phyloP scores from a whole-genome alignment of 257 asterid species.

The Capsicum chinense region DNA sequence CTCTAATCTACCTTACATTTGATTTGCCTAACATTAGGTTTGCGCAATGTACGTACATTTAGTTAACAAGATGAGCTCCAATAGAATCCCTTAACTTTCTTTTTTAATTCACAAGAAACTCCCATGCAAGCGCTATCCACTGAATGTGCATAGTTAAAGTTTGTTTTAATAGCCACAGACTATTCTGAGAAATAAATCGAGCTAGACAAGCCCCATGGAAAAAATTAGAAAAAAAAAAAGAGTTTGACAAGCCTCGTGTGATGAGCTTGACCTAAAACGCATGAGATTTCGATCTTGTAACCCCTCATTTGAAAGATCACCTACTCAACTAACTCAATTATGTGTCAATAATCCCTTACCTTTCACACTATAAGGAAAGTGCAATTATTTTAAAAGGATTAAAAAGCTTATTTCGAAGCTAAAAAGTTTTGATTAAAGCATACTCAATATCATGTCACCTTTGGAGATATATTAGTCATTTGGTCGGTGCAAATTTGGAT shows the following conservation, averaged over 20 bases:
- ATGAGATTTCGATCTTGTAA: no score
- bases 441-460: not conserved
- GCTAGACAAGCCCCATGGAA: no score
- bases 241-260: no score
- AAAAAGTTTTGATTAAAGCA: not conserved
- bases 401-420: not conserved
- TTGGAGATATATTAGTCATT: not conserved
- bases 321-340: no score
- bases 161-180: not conserved
- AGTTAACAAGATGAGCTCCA: not conserved
- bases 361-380: not conserved
- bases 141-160: not conserved
- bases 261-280: no score
- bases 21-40: not conserved
- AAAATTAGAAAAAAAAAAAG: no score
- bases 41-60: not conserved
- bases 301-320: no score
- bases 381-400: not conserved
- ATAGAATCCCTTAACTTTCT: not conserved
- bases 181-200: not conserved
- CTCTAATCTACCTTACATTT: not conserved
- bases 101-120: not conserved
- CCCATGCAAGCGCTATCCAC: no score
- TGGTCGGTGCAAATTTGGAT: slow-evolving; percentile 14
- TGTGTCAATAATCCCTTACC: not conserved